These are phyloP conservation scores for Blumeriella jaapii DNA, from an alignment of 2,329 filamentous ascomycete species.

Conservation along the genomic window DNA sequence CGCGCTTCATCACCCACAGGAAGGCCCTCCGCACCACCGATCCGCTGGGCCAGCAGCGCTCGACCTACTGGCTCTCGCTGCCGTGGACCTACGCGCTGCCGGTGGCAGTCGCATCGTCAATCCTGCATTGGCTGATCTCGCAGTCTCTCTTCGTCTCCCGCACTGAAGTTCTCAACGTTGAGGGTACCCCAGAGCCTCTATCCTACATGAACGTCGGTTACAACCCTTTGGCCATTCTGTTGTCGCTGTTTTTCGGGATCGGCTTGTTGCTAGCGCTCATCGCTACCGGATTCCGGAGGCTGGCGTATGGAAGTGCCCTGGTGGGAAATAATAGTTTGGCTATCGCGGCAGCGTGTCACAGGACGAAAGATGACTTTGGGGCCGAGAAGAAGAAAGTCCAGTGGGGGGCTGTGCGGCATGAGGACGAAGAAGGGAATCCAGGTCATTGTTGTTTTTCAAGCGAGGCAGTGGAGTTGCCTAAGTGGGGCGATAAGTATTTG, in stretches of 20 bases:
- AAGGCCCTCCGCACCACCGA: conserved; percentile 33
- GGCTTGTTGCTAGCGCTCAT: conserved; percentile 13
- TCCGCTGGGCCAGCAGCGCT: conserved; percentile 31
- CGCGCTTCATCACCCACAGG: conserved; percentile 26
- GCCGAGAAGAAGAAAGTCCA: conserved; percentile 9
- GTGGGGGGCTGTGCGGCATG: conserved; percentile 13
- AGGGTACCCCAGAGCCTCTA: conserved; percentile 1
- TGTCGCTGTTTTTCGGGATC: conserved; percentile 10
- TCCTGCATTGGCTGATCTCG: conserved; percentile 39
- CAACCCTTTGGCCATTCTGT: conserved; percentile 16
- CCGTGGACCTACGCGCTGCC: conserved; percentile 35
- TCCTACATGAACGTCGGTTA: conserved; percentile 16
- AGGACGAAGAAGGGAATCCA: conserved; percentile 5
- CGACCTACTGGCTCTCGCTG: conserved; percentile 34
- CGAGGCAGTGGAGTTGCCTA: conserved; percentile 10
- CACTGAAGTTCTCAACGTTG: conserved; percentile 18
- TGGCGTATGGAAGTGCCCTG: conserved; percentile 10
- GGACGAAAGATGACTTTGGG: conserved; percentile 5
- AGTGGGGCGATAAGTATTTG: conserved; percentile 10
- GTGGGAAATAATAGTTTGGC: conserved; percentile 18
- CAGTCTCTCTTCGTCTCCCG: conserved; percentile 35
- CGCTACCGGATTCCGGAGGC: conserved; percentile 10
- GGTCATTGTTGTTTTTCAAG: conserved; percentile 16
- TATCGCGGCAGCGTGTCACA: conserved; percentile 16
- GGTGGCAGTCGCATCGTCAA: conserved; percentile 26